These are phyloP conservation scores for Globisporangium mamillatum DNA, from an alignment of 352 stramenopile species.

Conservation along the genomic window DNA sequence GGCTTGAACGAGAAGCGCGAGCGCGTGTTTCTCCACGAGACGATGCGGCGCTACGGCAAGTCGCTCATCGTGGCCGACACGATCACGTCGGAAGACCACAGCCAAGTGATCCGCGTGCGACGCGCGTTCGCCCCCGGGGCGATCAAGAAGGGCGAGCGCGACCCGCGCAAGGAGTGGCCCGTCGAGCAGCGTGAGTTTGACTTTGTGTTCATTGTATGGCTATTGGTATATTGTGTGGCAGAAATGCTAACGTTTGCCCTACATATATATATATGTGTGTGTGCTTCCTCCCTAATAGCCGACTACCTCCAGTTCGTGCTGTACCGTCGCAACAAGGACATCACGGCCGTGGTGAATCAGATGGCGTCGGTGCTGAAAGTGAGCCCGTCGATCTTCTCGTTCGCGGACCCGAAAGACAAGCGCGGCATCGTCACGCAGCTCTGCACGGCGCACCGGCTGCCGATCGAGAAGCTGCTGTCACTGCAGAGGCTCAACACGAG, in stretches of 20 bases:
- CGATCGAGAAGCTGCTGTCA: conserved; percentile 54
- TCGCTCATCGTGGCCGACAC: conserved; percentile 83
- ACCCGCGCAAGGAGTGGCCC: conserved; percentile 62
- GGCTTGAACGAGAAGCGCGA: conserved; percentile 86
- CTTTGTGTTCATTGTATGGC: background rate
- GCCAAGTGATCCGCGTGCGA: conserved; percentile 71
- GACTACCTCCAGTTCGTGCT: conserved; percentile 95
- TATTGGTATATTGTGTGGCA: background rate
- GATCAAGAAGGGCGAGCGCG: conserved; percentile 51
- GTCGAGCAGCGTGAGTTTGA: conserved; percentile 54
- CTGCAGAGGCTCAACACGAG: conserved; percentile 33
- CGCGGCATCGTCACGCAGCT: conserved; percentile 95
- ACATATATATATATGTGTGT: background rate
- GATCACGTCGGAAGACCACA: conserved; percentile 79
- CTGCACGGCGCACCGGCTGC: conserved; percentile 87
- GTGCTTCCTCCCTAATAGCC: conserved; percentile 36
- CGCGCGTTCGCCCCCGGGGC: conserved; percentile 28
- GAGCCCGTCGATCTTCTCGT: conserved; percentile 80
- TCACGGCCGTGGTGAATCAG: conserved; percentile 80
- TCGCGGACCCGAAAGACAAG: conserved; percentile 97
- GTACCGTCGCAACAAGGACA: conserved; percentile 98
- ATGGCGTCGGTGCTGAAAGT: conserved; percentile 71
- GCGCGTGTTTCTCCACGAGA: conserved; percentile 89
- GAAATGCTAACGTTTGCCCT: conserved; percentile 3
- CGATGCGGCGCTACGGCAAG: conserved; percentile 81